A percentile compares a stretch with the other conserved stretches of the same genome.
Evolutionary conservation across 768 basidiomycete genomes (phyloP).

Genomic region (Mycena polygramma): DNA sequence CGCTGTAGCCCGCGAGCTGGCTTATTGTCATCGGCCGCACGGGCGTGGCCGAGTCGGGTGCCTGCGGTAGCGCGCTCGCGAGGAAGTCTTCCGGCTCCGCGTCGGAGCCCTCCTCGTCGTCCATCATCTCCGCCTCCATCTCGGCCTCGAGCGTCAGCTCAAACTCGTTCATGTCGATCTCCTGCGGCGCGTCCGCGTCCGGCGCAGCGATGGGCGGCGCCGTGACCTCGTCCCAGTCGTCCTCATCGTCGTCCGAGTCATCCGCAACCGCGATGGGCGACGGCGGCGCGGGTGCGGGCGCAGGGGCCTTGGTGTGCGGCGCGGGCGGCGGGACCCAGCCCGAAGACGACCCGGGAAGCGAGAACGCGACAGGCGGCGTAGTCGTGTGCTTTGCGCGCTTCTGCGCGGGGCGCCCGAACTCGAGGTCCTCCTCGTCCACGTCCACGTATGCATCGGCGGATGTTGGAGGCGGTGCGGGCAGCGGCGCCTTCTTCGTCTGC

Average conservation of each 20-base stretch:
- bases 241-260: constrained; percentile 60
- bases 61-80: constrained; percentile 55
- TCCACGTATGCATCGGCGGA: constrained; percentile 28
- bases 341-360: constrained; percentile 33
- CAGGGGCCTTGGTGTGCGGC: constrained; percentile 35
- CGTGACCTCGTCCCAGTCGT: constrained; percentile 62
- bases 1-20: constrained; percentile 57
- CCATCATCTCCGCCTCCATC: constrained; percentile 54
- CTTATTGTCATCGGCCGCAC: constrained; percentile 64
- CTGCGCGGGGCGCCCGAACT: constrained; percentile 57
- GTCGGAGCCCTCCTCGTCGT: constrained; percentile 37
- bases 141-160: constrained; percentile 49
- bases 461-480: constrained; percentile 35
- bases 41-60: constrained; percentile 43
- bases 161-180: constrained; percentile 53
- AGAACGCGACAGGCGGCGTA: constrained; percentile 36
- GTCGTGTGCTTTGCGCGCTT: constrained; percentile 39
- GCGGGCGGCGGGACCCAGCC: constrained; percentile 38
- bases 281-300: constrained; percentile 38
- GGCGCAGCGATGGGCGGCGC: not conserved
- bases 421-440: constrained; percentile 58
- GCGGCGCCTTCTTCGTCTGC: constrained; percentile 35
- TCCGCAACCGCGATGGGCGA: constrained; percentile 39
- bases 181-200: constrained; percentile 43
- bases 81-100: constrained; percentile 62